Percentiles rank a stretch among this genome's conserved stretches.
These are phyloP conservation scores for Earliella scabrosa DNA, from an alignment of 1,284 basidiomycete genomes.

Conservation along the genomic window DNA sequence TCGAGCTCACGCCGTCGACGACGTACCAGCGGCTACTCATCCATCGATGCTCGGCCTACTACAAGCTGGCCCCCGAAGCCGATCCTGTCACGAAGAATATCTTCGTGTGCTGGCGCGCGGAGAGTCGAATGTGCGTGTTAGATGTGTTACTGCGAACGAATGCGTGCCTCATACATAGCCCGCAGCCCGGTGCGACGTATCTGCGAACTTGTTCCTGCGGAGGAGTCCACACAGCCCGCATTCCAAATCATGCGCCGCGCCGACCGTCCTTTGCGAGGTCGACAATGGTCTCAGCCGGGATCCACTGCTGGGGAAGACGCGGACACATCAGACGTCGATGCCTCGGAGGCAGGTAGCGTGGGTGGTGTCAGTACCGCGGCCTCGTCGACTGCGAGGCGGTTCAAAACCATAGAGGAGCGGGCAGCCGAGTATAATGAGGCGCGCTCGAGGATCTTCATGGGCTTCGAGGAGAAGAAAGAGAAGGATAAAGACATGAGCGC, in stretches of 20 bases:
- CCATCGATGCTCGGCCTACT: slow-evolving; percentile 81
- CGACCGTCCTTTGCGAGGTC: slow-evolving; percentile 46
- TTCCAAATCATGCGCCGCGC: slow-evolving; percentile 85
- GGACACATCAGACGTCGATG: slow-evolving; percentile 76
- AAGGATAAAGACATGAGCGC: slow-evolving; percentile 78
- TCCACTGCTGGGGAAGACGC: slow-evolving; percentile 74
- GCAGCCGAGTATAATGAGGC: slow-evolving; percentile 85
- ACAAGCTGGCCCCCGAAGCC: slow-evolving; percentile 68
- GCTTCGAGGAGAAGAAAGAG: slow-evolving; percentile 73
- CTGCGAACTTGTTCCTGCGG: slow-evolving; percentile 78
- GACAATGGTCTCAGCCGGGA: slow-evolving; percentile 59
- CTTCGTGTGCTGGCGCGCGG: slow-evolving; percentile 53
- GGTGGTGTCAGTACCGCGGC: slow-evolving; percentile 68
- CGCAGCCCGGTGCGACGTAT: slow-evolving; percentile 69
- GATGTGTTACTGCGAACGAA: not conserved
- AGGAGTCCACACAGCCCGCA: slow-evolving; percentile 66
- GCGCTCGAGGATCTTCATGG: slow-evolving; percentile 81
- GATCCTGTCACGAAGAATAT: slow-evolving; percentile 70
- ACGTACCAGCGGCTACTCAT: slow-evolving; percentile 83
- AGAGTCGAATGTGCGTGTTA: slow-evolving; percentile 72
- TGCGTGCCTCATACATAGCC: slow-evolving; percentile 7
- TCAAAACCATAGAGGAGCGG: slow-evolving; percentile 77
- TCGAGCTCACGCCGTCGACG: slow-evolving; percentile 68
- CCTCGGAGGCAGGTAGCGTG: slow-evolving; percentile 77
- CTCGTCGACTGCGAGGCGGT: slow-evolving; percentile 62